These are phyloP conservation scores for Suhomyces prunicola DNA, from an alignment of 805 yeast species.

Conservation along the genomic window DNA sequence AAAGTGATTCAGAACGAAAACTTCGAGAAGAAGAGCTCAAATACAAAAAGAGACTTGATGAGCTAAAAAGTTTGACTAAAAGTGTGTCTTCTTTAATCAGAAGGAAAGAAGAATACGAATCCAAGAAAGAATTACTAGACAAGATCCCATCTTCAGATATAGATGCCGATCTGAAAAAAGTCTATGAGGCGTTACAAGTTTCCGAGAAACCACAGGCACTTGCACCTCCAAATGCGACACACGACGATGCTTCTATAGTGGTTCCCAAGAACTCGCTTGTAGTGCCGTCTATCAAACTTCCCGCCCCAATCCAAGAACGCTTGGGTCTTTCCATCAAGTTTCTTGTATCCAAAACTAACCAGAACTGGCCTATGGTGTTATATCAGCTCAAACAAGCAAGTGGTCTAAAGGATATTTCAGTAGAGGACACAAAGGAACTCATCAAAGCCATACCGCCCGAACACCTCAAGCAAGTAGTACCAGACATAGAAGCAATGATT, in stretches of 20 bases:
- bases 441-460: constrained; percentile 40
- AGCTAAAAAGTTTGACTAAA: constrained; percentile 28
- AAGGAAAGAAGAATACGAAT: constrained; percentile 9
- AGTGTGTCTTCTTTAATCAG: constrained; percentile 23
- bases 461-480: constrained; percentile 32
- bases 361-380: constrained; percentile 49
- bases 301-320: constrained; percentile 31
- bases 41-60: constrained; percentile 21
- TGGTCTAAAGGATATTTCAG: constrained; percentile 33
- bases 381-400: constrained; percentile 31
- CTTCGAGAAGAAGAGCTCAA: constrained; percentile 19
- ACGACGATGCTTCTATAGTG: constrained; percentile 4
- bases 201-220: not conserved
- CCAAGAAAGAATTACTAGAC: constrained; percentile 13
- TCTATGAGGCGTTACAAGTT: constrained; percentile 10
- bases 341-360: constrained; percentile 36
- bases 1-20: constrained; percentile 20
- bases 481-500: constrained; percentile 36
- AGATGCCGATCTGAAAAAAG: constrained; percentile 12
- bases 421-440: constrained; percentile 34
- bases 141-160: constrained; percentile 13
- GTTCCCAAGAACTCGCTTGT: constrained; percentile 12
- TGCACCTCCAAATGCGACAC: not conserved
- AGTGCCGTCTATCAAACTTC: constrained; percentile 27
- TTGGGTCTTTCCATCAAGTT: constrained; percentile 40